Conservation (phyloP, 768 basidiomycete genomes). For the Trametes elegans region DNA sequence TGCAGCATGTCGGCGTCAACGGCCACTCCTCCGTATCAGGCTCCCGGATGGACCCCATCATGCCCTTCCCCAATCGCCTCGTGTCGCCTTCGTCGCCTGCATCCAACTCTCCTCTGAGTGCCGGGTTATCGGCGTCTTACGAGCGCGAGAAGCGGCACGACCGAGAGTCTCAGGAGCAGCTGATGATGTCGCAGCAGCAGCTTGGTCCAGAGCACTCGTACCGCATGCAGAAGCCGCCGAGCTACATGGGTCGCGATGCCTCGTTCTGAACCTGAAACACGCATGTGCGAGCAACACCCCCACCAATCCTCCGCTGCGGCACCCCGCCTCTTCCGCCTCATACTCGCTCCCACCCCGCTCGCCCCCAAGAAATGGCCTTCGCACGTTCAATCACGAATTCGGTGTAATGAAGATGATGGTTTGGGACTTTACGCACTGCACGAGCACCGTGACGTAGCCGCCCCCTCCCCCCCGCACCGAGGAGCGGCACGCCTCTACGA, state of each 20-base stretch:
- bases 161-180: conserved; percentile 47
- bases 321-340: not conserved
- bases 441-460: not conserved
- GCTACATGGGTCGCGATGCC: conserved; percentile 9
- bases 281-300: not conserved
- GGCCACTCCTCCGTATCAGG: conserved; percentile 7
- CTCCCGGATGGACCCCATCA: conserved; percentile 26
- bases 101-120: conserved; percentile 36
- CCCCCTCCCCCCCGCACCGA: not conserved
- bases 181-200: conserved; percentile 23
- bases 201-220: conserved; percentile 13
- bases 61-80: conserved; percentile 19
- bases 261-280: conserved; percentile 11
- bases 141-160: conserved; percentile 36
- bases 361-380: not conserved
- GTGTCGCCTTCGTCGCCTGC: conserved; percentile 39
- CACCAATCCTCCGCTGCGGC: not conserved
- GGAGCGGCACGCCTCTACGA: not conserved
- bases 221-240: conserved; percentile 15
- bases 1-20: conserved; percentile 14
- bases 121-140: conserved; percentile 40
- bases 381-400: conserved; percentile 7
- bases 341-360: not conserved
- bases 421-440: conserved; percentile 10
- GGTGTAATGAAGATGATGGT: conserved; percentile 9